Conservation (phyloP, 1,284 basidiomycete species). For the Peniophora sp. region DNA sequence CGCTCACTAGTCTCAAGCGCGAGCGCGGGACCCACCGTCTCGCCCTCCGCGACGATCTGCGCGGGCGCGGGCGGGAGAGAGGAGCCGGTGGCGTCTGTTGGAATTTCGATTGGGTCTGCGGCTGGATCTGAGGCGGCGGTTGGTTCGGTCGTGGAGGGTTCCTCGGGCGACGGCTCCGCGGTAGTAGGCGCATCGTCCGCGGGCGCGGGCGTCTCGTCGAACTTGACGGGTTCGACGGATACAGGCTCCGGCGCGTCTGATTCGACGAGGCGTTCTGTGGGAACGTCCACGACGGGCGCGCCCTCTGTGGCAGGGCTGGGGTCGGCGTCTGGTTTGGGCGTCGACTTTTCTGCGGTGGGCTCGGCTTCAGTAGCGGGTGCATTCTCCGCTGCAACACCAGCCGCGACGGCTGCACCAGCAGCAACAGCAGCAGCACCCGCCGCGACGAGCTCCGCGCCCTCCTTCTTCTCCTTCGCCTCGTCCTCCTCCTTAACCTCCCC, state of each 20-base stretch:
- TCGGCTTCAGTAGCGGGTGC: background rate
- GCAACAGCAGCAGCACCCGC: constrained; percentile 7
- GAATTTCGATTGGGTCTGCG: background rate
- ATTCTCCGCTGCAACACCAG: constrained; percentile 6
- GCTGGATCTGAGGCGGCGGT: background rate
- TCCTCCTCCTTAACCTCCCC: constrained; percentile 41
- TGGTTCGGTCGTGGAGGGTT: background rate
- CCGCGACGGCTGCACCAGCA: constrained; percentile 11
- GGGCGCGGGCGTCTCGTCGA: constrained; percentile 9
- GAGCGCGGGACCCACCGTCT: constrained; percentile 29
- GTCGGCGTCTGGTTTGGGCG: too few species aligned
- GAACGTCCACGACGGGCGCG: too few species aligned
- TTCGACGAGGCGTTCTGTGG: background rate
- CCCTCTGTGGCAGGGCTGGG: too few species aligned
- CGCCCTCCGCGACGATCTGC: constrained; percentile 25
- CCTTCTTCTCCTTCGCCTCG: background rate
- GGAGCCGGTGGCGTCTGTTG: constrained; percentile 4
- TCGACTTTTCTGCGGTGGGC: background rate
- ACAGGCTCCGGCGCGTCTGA: background rate
- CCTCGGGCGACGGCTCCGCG: background rate
- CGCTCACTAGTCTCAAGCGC: constrained; percentile 20
- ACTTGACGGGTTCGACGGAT: constrained; percentile 10
- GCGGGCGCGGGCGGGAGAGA: constrained; percentile 24
- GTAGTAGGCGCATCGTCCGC: constrained; percentile 6
- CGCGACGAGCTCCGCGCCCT: background rate